Evolutionary conservation across 2,329 filamentous ascomycete species (phyloP).

Genomic region (Fusarium goolgardi): DNA sequence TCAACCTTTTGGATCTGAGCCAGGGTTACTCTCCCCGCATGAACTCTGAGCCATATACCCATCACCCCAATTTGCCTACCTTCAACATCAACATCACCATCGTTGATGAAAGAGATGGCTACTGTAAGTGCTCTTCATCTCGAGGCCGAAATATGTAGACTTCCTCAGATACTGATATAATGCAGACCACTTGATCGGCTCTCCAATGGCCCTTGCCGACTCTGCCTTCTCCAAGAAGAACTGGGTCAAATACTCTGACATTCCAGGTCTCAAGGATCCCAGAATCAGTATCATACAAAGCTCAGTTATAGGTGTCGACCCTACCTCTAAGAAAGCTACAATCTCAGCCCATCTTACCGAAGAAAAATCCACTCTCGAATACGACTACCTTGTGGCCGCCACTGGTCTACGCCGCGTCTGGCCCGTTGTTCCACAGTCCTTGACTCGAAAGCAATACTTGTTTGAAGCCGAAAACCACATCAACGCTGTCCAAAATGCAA

Average conservation of each 20-base stretch:
- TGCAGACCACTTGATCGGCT: conserved; percentile 79
- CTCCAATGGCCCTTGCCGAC: conserved; percentile 76
- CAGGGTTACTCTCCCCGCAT: conserved; percentile 65
- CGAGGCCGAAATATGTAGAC: neutral
- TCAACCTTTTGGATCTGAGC: conserved; percentile 75
- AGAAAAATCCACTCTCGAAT: conserved; percentile 58
- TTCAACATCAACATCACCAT: conserved; percentile 76
- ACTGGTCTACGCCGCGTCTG: conserved; percentile 76
- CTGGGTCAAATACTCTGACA: conserved; percentile 76
- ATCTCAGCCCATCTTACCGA: conserved; percentile 63
- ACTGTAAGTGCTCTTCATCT: conserved; percentile 65
- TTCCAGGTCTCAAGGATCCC: conserved; percentile 72
- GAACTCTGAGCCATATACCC: conserved; percentile 52
- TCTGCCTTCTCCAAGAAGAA: conserved; percentile 71
- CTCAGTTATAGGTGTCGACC: conserved; percentile 70
- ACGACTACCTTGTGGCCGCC: conserved; percentile 81
- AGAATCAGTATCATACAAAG: conserved; percentile 75
- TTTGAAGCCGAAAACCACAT: conserved; percentile 71
- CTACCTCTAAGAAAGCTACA: conserved; percentile 67
- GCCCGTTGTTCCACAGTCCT: conserved; percentile 77
- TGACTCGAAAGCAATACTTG: conserved; percentile 71
- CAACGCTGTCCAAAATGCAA: conserved; percentile 61
- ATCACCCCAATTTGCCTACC: conserved; percentile 57
- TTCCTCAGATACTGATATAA: conserved; percentile 12
- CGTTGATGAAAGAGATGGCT: conserved; percentile 85